Conservation (phyloP, 441 rosid genomes). For the Macaranga tanarius region DNA sequence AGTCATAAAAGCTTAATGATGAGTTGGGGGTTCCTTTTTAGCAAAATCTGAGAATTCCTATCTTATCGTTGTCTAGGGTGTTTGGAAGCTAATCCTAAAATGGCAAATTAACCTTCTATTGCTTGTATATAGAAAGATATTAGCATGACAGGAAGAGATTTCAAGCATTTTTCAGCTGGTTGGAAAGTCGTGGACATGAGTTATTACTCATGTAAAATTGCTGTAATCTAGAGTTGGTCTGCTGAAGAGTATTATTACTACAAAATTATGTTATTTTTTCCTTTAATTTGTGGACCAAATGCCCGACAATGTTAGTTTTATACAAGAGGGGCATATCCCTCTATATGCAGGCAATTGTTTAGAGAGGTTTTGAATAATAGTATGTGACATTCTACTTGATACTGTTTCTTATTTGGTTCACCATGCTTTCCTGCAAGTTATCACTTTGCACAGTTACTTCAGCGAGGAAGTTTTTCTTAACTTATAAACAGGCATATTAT, state of each 20-base stretch:
- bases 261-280: neutral
- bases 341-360: neutral
- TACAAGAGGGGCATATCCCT: neutral
- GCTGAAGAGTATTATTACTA: neutral
- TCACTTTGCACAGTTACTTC: neutral
- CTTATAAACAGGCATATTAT: conserved; percentile 2
- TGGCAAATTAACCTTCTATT: neutral
- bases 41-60: neutral
- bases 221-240: conserved; percentile 1
- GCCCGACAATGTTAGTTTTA: neutral
- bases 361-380: neutral
- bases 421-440: neutral
- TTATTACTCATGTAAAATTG: neutral
- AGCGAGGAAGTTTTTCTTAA: neutral
- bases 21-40: neutral
- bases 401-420: neutral
- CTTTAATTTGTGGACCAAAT: neutral
- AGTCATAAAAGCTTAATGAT: neutral
- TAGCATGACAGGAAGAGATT: neutral
- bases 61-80: neutral
- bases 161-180: neutral
- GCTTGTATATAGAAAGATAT: neutral
- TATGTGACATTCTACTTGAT: neutral
- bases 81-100: neutral
- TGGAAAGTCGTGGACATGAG: neutral